These are phyloP conservation scores for Hyaloscypha bicolor DNA, from an alignment of 495 filamentous ascomycete genomes.

Conservation along the genomic window DNA sequence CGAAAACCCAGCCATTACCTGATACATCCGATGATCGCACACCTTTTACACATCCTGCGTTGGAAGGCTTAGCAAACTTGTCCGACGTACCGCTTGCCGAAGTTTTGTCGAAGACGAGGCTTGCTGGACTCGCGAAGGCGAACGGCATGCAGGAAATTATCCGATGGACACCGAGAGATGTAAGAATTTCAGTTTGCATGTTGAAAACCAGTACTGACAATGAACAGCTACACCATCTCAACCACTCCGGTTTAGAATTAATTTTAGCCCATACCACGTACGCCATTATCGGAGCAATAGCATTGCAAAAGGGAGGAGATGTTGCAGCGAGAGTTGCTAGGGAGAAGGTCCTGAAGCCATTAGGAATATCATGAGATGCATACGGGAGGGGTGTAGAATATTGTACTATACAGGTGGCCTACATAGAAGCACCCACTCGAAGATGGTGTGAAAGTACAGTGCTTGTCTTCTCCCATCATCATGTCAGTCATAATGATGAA, in stretches of 20 bases:
- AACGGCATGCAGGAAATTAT: conserved; percentile 72
- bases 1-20: conserved; percentile 28
- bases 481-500: not conserved
- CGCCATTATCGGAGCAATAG: conserved; percentile 84
- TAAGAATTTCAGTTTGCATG: conserved; percentile 43
- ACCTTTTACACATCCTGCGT: conserved; percentile 73
- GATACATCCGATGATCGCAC: conserved; percentile 57
- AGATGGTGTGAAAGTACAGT: not conserved
- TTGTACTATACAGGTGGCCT: conserved; percentile 26
- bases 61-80: conserved; percentile 73
- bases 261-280: conserved; percentile 78
- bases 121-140: conserved; percentile 66
- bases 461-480: not conserved
- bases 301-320: conserved; percentile 80
- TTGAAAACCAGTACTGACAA: conserved; percentile 13
- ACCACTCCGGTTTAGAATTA: conserved; percentile 67
- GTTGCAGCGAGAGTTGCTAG: conserved; percentile 72
- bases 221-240: conserved; percentile 68
- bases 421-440: not conserved
- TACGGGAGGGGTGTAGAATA: conserved; percentile 20
- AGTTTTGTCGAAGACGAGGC: conserved; percentile 56
- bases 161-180: conserved; percentile 84
- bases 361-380: conserved; percentile 30
- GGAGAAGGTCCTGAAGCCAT: conserved; percentile 69
- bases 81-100: conserved; percentile 54